A percentile compares a stretch with the other conserved stretches of the same genome.
phyloP scores from a whole-genome alignment of 2,329 filamentous ascomycete genomes.

The Fusarium heterosporum region DNA sequence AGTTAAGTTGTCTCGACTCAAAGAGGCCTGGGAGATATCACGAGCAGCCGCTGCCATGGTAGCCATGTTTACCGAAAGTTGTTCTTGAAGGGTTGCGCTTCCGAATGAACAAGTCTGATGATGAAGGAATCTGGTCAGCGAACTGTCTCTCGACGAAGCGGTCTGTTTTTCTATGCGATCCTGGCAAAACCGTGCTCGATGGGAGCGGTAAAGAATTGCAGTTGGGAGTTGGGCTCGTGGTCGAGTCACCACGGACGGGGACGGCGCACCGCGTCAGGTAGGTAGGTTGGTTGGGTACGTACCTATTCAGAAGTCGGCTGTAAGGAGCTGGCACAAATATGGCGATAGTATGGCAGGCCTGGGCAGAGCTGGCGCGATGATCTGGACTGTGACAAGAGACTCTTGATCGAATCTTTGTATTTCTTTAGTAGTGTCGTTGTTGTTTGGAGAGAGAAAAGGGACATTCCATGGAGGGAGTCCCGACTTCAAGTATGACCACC shows the following conservation, averaged over 20 bases:
- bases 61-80: constrained; percentile 66
- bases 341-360: constrained; percentile 48
- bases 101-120: constrained; percentile 59
- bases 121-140: constrained; percentile 33
- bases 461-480: constrained; percentile 51
- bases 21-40: constrained; percentile 73
- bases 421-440: constrained; percentile 63
- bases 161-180: constrained; percentile 25
- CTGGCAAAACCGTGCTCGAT: neutral
- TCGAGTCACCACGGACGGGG: constrained; percentile 43
- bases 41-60: constrained; percentile 74
- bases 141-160: constrained; percentile 7
- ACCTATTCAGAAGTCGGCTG: constrained; percentile 50
- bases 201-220: constrained; percentile 17
- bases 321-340: constrained; percentile 43
- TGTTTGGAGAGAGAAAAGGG: constrained; percentile 56
- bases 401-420: constrained; percentile 65
- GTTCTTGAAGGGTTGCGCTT: constrained; percentile 55
- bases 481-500: constrained; percentile 45
- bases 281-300: constrained; percentile 43
- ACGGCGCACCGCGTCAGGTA: constrained; percentile 16
- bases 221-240: constrained; percentile 26
- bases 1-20: constrained; percentile 77
- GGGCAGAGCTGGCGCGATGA: constrained; percentile 65
- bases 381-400: constrained; percentile 71